Evolutionary conservation across 257 asterid species (phyloP).

Genomic region (Lycium barbarum): DNA sequence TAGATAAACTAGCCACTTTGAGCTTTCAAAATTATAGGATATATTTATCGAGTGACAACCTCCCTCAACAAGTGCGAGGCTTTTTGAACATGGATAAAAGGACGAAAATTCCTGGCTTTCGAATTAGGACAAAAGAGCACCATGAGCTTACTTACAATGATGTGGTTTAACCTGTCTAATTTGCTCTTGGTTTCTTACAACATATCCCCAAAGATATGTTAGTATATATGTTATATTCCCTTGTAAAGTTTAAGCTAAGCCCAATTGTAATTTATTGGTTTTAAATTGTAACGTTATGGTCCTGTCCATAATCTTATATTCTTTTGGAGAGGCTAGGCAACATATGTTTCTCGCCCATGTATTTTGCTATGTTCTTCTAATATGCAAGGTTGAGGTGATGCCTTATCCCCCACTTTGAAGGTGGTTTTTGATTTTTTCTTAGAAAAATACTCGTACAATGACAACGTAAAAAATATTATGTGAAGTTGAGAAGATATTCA

Average conservation of each 20-base stretch:
- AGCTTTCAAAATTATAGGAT: neutral
- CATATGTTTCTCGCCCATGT: no score
- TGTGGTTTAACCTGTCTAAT: neutral
- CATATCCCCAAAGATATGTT: neutral
- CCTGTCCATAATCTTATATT: neutral
- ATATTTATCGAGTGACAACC: no score
- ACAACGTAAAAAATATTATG: no score
- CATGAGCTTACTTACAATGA: neutral
- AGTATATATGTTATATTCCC: neutral
- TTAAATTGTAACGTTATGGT: neutral
- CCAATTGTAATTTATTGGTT: neutral
- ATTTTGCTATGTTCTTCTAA: no score
- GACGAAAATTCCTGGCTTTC: neutral
- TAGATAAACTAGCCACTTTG: neutral
- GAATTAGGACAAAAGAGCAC: neutral
- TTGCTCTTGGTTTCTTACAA: neutral
- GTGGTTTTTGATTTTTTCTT: no score
- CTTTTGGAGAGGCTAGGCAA: neutral
- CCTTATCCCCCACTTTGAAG: no score
- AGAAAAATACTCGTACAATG: no score
- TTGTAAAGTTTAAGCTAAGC: neutral
- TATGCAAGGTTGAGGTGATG: no score
- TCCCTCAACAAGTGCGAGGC: neutral
- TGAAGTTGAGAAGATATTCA: no score
- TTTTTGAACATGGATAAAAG: neutral